Conservation (phyloP, 1,284 basidiomycete genomes). For the Irpex sp. region DNA sequence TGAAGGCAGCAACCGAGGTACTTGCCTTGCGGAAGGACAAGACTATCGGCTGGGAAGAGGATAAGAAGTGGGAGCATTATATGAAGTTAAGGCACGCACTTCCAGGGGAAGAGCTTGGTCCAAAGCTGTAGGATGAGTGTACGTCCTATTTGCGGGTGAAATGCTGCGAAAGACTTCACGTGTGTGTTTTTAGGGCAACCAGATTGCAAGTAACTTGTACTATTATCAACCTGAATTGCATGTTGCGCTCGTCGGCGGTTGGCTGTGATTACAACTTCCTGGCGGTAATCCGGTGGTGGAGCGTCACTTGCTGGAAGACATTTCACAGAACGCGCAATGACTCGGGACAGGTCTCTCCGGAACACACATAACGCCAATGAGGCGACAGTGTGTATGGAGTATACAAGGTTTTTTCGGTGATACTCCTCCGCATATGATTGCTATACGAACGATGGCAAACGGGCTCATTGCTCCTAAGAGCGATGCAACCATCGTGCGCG, state of each 20-base stretch:
- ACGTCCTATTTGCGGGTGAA: neutral
- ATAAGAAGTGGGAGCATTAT: constrained; percentile 45
- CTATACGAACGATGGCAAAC: neutral
- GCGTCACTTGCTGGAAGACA: no score
- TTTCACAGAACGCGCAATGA: no score
- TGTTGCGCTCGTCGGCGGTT: no score
- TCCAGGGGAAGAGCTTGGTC: constrained; percentile 10
- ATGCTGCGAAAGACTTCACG: neutral
- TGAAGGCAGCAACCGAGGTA: constrained; percentile 34
- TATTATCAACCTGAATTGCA: no score
- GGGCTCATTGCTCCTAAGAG: no score
- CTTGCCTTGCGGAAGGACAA: constrained; percentile 49
- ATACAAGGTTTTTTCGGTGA: neutral
- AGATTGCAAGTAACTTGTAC: no score
- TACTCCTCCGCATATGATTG: neutral
- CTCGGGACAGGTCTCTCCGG: neutral
- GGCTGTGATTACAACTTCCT: no score
- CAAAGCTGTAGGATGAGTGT: no score
- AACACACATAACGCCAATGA: neutral
- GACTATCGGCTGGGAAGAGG: constrained; percentile 50
- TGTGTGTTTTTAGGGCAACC: no score
- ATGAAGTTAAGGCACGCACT: constrained; percentile 26
- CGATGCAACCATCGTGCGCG: no score
- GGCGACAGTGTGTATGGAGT: neutral
- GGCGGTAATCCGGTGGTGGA: no score